Evolutionary conservation across 495 filamentous ascomycete species (phyloP), one percentile per base, ranked within the genome.

Genomic region (Saxophila tyrrhenica): DNA sequence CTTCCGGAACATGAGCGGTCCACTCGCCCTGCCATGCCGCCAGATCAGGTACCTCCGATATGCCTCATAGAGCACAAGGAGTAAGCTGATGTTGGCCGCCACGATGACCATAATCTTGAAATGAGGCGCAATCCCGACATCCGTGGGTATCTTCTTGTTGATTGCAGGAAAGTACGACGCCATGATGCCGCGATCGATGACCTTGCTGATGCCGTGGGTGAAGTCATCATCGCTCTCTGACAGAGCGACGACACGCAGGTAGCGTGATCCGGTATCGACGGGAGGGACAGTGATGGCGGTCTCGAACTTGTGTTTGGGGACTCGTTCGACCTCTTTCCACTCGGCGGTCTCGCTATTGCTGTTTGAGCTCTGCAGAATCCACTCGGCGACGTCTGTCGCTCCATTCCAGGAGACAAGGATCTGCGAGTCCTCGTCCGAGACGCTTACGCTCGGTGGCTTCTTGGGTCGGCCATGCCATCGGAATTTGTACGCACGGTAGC

Each of bases 381-480:
- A 65, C 8, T 50, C 50, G 22, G 48, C 22, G 39, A 62, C 43
- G 8, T 60, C 59, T 3, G 59, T 64, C 3, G 62, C 62, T 39
- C 62, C 62, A 43, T 62, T 62, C 62, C 62, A 64, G 38, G 54
- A 58, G 19, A 57, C 53, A 39, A 62, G 56, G 22, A 62, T 32
- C 21, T 54, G 48, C 9, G 45, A 54, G 19, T 54, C 48, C 8
- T 51, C 51, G 21, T 50, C 49, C 42, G 25, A 49, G 51, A 58
- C 54, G 1, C 51, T 46, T 16, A 39, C 51, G 20, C 23, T 51
- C 0, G 61, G 61, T 25, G 24, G 21, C 0, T 29, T 48, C 2
- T 48, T 16, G 5, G 62, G 62, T 11, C 17, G 25, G 9, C 59
- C 62, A 5, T 19, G 53, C 62, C 62, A 64, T 9, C 52, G 7